Percentiles rank a stretch among this genome's conserved stretches.
These are phyloP conservation scores for Chimonanthus salicifolius DNA, from an alignment of 164 flowering plant genomes.

Conservation along the genomic window DNA sequence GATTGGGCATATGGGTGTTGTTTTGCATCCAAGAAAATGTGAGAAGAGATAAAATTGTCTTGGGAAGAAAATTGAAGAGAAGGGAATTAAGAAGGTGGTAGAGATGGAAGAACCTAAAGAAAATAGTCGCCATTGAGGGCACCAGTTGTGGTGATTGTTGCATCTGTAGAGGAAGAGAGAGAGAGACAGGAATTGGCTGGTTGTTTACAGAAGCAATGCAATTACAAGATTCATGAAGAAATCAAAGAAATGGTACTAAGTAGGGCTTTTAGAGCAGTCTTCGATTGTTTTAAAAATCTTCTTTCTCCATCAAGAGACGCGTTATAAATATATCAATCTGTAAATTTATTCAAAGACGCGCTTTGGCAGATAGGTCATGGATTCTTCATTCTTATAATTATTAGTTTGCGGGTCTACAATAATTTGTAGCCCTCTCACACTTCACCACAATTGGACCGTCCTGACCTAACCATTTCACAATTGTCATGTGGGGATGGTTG, in stretches of 20 bases:
- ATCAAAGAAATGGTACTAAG: neutral
- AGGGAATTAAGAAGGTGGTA: conserved; percentile 9
- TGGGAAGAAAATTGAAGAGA: neutral
- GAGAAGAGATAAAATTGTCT: neutral
- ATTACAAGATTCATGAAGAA: neutral
- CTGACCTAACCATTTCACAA: no score
- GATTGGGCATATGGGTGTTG: neutral
- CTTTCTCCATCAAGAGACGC: neutral
- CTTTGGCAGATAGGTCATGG: neutral
- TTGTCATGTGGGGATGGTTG: no score
- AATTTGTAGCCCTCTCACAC: no score
- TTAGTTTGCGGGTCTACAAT: neutral
- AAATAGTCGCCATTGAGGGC: conserved; percentile 4
- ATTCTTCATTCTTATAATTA: neutral
- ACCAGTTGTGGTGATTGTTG: neutral
- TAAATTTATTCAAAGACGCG: neutral
- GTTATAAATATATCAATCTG: neutral
- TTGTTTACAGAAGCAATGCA: neutral
- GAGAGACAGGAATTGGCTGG: neutral
- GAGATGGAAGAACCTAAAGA: neutral
- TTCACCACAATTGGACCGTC: no score
- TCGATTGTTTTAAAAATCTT: neutral
- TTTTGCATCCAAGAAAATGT: neutral
- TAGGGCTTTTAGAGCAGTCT: neutral
- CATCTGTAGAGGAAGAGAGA: neutral